Evolutionary conservation across 2,329 filamentous ascomycete species (phyloP), one percentile per base, ranked within the genome.

Genomic region (Fusarium multiceps): DNA sequence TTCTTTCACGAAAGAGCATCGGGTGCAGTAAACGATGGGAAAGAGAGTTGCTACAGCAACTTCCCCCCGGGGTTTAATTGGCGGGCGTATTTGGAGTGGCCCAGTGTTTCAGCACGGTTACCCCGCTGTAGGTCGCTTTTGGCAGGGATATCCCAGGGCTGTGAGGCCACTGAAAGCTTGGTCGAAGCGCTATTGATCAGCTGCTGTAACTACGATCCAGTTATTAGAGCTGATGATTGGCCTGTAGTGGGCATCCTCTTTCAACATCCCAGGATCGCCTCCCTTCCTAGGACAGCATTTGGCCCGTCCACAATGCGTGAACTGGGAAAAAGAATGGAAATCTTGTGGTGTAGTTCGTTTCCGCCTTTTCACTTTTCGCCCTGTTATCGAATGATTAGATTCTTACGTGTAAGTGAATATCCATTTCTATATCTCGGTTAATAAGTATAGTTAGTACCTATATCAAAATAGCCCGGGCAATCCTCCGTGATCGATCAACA

Each of bases 31-130:
- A 51, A 60, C 49, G 55, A 66, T 58, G 50, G 41, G 57, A 49
- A 66, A 43, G 48, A 20, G 10, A 27, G 74, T 75, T 75, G 69
- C 57, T 55, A 75, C 59, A 61, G 72, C 73, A 75, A 75, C 74
- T 25, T 20, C 21, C 46, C 23, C 30, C 53, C 41, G 32, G 28
- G 51, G 47, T 56, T 53, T 46, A 50, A 65, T 66, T 72, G 69
- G 66, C 69, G 64, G 66, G 71, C 64, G 49, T 71, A 63, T 66
- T 68, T 69, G 62, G 58, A 53, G 69, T 32, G 55, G 53, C 51
- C 63, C 55, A 66, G 51, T 63, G 73, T 75, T 75, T 73, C 67
- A 74, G 55, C 53, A 55, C 49, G 28, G 42, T 47, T 75, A 75
- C 73, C 73, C 73, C 73, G 73, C 73, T 73, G 70, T 65, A 66